Conservation (phyloP, 306 rosid genomes). For the Pterocarpus santalinus region DNA sequence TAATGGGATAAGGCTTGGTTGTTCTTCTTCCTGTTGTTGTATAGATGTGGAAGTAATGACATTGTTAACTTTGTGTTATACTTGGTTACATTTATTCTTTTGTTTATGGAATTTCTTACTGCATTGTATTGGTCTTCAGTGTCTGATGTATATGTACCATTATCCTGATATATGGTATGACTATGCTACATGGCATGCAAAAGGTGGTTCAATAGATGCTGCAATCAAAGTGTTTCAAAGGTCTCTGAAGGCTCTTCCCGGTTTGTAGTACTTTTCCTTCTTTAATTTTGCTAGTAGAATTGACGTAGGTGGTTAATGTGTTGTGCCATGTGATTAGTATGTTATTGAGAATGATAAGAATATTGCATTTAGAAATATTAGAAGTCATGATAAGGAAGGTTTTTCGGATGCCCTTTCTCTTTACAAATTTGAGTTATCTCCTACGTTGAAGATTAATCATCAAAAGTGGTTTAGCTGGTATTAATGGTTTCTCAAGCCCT, state of each 20-base stretch:
- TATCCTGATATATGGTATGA: constrained; percentile 97
- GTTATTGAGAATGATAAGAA: background rate
- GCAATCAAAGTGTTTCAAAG: constrained; percentile 98
- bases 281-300: background rate
- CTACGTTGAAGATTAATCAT: too few species aligned
- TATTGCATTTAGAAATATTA: too few species aligned
- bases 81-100: constrained; percentile 16
- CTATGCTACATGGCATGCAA: constrained; percentile 97
- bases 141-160: constrained; percentile 96
- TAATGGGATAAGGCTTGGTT: background rate
- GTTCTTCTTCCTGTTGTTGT: background rate
- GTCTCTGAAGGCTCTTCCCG: constrained; percentile 95
- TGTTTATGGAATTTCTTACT: constrained; percentile 51
- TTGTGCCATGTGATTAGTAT: background rate
- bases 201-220: constrained; percentile 86
- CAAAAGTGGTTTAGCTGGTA: too few species aligned
- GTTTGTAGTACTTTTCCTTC: constrained; percentile 54
- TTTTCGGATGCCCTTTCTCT: too few species aligned
- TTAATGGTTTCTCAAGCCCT: too few species aligned
- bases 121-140: constrained; percentile 65
- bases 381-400: background rate
- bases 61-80: constrained; percentile 28
- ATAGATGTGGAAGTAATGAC: constrained; percentile 25
- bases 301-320: background rate
- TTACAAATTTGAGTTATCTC: too few species aligned